A percentile compares a stretch with the other conserved stretches of the same genome.
Evolutionary conservation across 1,139 yeast genomes (phyloP).

Genomic region (Debaryomyces nepalensis): DNA sequence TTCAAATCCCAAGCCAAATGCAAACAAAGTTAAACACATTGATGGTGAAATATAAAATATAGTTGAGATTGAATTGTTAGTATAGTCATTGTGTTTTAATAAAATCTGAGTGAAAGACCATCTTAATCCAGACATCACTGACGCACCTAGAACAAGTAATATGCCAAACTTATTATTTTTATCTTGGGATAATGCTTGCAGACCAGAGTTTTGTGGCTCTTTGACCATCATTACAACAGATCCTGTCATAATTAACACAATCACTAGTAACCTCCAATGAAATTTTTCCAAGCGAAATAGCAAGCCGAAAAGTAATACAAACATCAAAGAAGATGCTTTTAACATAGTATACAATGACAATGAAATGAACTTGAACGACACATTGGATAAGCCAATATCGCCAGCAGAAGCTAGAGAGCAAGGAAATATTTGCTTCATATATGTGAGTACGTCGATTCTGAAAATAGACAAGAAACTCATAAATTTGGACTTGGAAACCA

Average conservation of each 20-base stretch:
- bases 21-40: conserved; percentile 67
- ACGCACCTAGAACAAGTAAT: conserved; percentile 71
- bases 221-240: conserved; percentile 91
- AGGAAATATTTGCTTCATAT: conserved; percentile 66
- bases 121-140: conserved; percentile 84
- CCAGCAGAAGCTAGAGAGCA: conserved; percentile 90
- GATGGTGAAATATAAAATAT: conserved; percentile 84
- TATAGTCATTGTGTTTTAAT: conserved; percentile 61
- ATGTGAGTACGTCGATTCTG: conserved; percentile 30
- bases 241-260: conserved; percentile 75
- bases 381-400: conserved; percentile 91
- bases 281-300: conserved; percentile 76
- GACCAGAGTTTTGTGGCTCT: conserved; percentile 23
- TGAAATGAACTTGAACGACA: conserved; percentile 77
- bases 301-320: conserved; percentile 86
- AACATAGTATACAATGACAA: conserved; percentile 91
- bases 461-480: conserved; percentile 22
- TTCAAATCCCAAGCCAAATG: conserved; percentile 67
- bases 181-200: conserved; percentile 22
- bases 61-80: conserved; percentile 78
- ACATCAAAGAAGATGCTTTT: conserved; percentile 82
- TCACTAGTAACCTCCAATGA: conserved; percentile 64
- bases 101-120: conserved; percentile 94
- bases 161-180: conserved; percentile 54
- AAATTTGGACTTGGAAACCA: neutral